Conservation (phyloP, 176 grass and related monocot species). For the Carex pumila region DNA sequence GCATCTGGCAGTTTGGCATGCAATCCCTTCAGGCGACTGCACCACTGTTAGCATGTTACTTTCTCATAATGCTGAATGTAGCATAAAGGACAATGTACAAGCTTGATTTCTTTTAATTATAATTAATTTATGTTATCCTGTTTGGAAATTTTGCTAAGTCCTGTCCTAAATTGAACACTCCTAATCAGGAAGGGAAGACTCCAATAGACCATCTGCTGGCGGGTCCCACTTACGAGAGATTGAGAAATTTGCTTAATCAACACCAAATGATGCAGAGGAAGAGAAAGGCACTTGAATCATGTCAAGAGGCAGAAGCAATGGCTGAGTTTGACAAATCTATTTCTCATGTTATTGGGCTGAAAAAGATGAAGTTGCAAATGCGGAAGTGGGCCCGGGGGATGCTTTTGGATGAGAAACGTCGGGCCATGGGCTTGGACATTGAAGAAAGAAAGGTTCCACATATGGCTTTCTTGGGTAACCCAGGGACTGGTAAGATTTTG, state of each 20-base stretch:
- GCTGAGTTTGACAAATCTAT: no score
- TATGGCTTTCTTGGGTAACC: no score
- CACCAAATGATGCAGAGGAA: constrained; percentile 85
- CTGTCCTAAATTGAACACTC: background rate
- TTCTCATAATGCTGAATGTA: constrained; percentile 69
- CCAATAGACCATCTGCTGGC: constrained; percentile 63
- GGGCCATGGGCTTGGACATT: no score
- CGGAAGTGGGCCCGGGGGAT: no score
- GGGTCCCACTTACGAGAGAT: constrained; percentile 39
- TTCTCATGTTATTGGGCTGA: no score
- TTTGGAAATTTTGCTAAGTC: constrained; percentile 14
- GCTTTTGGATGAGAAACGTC: no score
- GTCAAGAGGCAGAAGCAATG: no score
- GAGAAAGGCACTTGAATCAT: constrained; percentile 36
- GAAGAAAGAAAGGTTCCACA: no score
- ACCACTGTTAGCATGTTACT: constrained; percentile 56
- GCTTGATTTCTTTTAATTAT: constrained; percentile 24
- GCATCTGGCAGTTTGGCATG: constrained; percentile 94
- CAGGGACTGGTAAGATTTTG: no score
- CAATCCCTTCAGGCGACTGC: constrained; percentile 47
- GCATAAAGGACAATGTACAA: constrained; percentile 80
- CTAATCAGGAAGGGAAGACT: constrained; percentile 67
- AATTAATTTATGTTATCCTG: constrained; percentile 18
- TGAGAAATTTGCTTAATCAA: constrained; percentile 45
- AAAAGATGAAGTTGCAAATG: no score